Evolutionary conservation across 306 rosid genomes (phyloP).

Genomic region (Citrullus mucosospermus): DNA sequence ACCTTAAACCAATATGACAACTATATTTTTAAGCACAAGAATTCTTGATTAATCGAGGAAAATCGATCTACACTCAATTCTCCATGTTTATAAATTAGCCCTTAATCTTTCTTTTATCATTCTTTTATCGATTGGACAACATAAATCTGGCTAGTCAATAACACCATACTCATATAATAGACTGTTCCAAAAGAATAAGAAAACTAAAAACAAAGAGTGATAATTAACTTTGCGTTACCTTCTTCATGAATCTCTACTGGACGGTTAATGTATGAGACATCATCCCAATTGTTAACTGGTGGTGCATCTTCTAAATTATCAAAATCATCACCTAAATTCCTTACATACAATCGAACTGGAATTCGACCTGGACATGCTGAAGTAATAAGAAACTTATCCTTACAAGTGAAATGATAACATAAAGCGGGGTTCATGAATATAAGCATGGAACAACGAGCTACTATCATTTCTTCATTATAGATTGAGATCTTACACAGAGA

Average conservation of each 20-base stretch:
- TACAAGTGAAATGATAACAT: neutral
- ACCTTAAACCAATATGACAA: neutral
- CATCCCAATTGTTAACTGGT: conserved; percentile 75
- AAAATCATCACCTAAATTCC: conserved; percentile 52
- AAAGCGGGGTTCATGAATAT: neutral
- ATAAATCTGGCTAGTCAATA: neutral
- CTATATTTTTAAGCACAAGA: neutral
- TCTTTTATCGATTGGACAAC: neutral
- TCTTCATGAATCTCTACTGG: conserved; percentile 64
- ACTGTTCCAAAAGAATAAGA: neutral
- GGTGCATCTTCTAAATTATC: conserved; percentile 77
- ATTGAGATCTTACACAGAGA: neutral
- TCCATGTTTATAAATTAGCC: neutral
- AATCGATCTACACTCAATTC: neutral
- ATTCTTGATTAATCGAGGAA: neutral
- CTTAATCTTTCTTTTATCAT: neutral
- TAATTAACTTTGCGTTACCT: conserved; percentile 29
- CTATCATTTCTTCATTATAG: too few relatives aligned
- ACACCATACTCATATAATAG: neutral
- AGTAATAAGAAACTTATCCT: conserved; percentile 3
- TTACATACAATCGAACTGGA: conserved; percentile 70
- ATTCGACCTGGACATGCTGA: conserved; percentile 46
- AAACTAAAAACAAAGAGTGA: neutral
- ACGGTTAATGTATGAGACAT: conserved; percentile 67
- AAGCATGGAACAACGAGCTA: neutral